Evolutionary conservation across 208 protist genomes (phyloP).

Genomic region (Trichomonas tenax): DNA sequence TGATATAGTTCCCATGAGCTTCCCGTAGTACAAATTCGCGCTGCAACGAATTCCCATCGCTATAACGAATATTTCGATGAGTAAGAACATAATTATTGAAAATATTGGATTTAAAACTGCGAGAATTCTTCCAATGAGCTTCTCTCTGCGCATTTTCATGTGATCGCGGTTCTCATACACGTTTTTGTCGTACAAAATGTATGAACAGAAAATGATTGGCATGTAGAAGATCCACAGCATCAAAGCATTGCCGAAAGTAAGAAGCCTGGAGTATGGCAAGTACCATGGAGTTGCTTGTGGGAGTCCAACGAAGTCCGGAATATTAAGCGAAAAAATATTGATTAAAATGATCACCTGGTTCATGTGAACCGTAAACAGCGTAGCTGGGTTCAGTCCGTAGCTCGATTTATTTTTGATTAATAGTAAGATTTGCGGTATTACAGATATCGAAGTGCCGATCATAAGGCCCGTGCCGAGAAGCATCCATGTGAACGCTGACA

Average conservation of each 20-base stretch:
- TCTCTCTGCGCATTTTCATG: neutral
- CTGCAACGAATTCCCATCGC: neutral
- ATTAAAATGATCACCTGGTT: neutral
- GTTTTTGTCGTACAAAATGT: neutral
- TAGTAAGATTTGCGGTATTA: neutral
- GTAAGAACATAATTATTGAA: no score
- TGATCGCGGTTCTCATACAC: neutral
- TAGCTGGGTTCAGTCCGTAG: neutral
- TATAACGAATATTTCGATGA: no score
- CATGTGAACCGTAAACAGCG: neutral
- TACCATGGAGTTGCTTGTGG: neutral
- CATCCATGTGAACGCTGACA: neutral
- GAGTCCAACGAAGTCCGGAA: neutral
- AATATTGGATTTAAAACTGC: neutral
- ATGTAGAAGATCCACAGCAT: neutral
- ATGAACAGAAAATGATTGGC: neutral
- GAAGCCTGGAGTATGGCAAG: neutral
- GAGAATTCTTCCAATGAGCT: neutral
- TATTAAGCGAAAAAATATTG: neutral
- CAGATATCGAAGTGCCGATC: neutral
- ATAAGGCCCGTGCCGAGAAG: neutral
- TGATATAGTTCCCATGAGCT: neutral
- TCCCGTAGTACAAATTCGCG: neutral
- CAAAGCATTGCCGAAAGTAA: neutral
- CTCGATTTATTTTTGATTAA: neutral